Percentiles rank a stretch among this genome's conserved stretches.
phyloP scores from a whole-genome alignment of 1,284 basidiomycete genomes.

The Cutaneotrichosporon daszewskae region DNA sequence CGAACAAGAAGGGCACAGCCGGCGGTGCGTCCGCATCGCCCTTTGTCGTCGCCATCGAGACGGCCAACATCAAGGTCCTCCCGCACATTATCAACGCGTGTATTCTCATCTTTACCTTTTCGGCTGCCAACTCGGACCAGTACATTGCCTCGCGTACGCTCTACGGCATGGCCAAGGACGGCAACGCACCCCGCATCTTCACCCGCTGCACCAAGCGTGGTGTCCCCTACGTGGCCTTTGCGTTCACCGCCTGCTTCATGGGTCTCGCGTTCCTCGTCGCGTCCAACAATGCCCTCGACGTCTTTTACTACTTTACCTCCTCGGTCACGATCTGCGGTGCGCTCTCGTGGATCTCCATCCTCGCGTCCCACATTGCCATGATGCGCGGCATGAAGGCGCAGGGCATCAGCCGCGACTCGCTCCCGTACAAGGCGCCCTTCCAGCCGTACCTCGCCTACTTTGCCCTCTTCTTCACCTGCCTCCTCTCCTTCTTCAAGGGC shows the following conservation, averaged over 20 bases:
- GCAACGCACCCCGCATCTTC: slow-evolving; percentile 54
- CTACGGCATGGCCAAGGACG: slow-evolving; percentile 54
- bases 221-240: slow-evolving; percentile 49
- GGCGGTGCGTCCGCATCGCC: slow-evolving; percentile 65
- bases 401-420: slow-evolving; percentile 55
- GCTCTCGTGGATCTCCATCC: slow-evolving; percentile 66
- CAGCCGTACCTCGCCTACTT: slow-evolving; percentile 47
- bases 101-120: slow-evolving; percentile 47
- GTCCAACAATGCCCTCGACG: slow-evolving; percentile 34
- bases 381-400: slow-evolving; percentile 62
- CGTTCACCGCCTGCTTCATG: slow-evolving; percentile 42
- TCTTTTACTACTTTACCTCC: slow-evolving; percentile 66
- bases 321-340: slow-evolving; percentile 64
- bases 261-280: slow-evolving; percentile 39
- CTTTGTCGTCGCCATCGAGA: slow-evolving; percentile 59
- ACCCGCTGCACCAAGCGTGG: slow-evolving; percentile 46
- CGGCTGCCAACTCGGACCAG: slow-evolving; percentile 55
- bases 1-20: slow-evolving; percentile 51
- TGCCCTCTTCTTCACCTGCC: slow-evolving; percentile 55
- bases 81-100: slow-evolving; percentile 51
- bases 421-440: slow-evolving; percentile 52
- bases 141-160: slow-evolving; percentile 54
- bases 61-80: slow-evolving; percentile 48
- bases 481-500: slow-evolving; percentile 63
- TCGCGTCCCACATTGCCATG: slow-evolving; percentile 63